Base-by-base conservation (phyloP, 352 stramenopile genomes). In the Globisporangium yorkense region DNA sequence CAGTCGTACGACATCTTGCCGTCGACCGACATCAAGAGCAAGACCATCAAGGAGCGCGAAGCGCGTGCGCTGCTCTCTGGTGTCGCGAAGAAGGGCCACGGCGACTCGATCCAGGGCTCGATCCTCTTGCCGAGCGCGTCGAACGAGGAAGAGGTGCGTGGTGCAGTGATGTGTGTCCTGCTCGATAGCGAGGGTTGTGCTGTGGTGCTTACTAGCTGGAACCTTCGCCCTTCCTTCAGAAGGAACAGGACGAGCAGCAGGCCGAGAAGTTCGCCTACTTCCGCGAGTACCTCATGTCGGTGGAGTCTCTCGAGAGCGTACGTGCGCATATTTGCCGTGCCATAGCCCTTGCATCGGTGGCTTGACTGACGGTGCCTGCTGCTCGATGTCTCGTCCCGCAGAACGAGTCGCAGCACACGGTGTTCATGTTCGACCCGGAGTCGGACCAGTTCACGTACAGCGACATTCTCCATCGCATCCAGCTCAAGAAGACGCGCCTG, bases 1-100 rank as follows among this genome's bases (percentile, higher is more conserved):
- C 43, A 92, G 83, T 91, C 82, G 53, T 94, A 94, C 65, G 84
- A 94, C 74, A 81, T 94, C 45, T 58, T 94, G 51, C 84, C 84
- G 48, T 94, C 84, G 20, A 77, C 81, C 56, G 84, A 94, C 63
- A 62, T 89, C 49, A 88, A 88, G 41, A 83, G 74, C 59, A 88
- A 89, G 62, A 81, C 62, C 47, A 82, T 91, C 40, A 67, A 67
- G n/a, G 78, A 81, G 21, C 74, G 77, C 51, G 84, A 94, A 46
- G 74, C 74, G 39, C 84, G 79, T 56, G 81, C 84, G 39, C 35
- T 94, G 48, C 67, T 94, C 21, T 90, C 78, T 21, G 84, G 80
- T 20, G 72, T 94, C 29, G 80, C 81, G 37, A 90, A 87, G 52
- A 90, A 89, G 48, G 66, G 82, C 57, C 67, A 62, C 15, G 71